Evolutionary conservation across 2,329 filamentous ascomycete species (phyloP), one percentile per base, ranked within the genome.

Genomic region (Grosmannia clavigera): DNA sequence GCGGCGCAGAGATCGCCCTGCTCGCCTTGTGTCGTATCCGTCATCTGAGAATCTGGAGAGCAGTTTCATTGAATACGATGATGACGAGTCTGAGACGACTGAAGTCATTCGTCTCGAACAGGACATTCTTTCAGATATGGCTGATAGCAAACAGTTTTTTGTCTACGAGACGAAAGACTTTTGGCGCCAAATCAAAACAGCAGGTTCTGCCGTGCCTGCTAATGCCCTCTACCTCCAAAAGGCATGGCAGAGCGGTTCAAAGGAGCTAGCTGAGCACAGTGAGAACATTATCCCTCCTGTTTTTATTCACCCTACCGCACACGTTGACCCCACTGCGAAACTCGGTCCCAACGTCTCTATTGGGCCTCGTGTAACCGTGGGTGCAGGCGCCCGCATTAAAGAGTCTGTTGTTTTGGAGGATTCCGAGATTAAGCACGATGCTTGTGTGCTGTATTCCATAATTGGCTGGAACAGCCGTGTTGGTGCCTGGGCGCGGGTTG

Each of bases 151-250:
- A 76, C 90, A 94, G 73, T 99, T 99, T 79, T 97, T 91, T 75
- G 94, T 97, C 38, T 88, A 96, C 73, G 94, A 99, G 78, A 97
- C 92, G 66, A 95, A 95, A 78, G 94, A 97, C 73, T 99, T 99
- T 75, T 99, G 94, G 94, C 90, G 94, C 68, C 94, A 99, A 80
- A 97, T 99, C 82, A 99, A 99, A 83, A 96, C 94, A 1, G 94
- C 94, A 62, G 94, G 94, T 62, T 97, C 92, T 6, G 94, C 94
- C 57, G 91, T 99, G 33, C 94, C 94, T 19, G 94, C 94, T 64
- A 97, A 97, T 70, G 94, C 94, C 16, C 82, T 99, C 40, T 99
- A 99, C 76, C 84, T 99, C 59, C 90, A 95, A 72, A 90, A 96
- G 78, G 92, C 94, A 25, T 87, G 87, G 78, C 92, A 97, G 75